Conservation (phyloP, 1,284 basidiomycete genomes). For the Thelephora terrestris region DNA sequence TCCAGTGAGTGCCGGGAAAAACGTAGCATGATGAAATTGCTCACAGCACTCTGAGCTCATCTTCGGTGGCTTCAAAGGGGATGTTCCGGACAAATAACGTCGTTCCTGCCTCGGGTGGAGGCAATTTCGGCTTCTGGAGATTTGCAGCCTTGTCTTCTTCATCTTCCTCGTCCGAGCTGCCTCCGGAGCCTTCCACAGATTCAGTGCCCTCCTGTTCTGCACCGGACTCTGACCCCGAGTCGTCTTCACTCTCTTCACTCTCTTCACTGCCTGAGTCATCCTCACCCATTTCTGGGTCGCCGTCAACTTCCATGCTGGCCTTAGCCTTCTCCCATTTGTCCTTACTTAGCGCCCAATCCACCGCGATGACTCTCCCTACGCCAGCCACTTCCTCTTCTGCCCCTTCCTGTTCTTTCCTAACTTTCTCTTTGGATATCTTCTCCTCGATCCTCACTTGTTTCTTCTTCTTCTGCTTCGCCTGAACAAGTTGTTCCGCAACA, state of each 20-base stretch:
- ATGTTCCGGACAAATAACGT: slow-evolving; percentile 95
- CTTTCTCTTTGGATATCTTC: slow-evolving; percentile 31
- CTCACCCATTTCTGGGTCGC: slow-evolving; percentile 26
- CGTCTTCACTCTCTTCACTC: slow-evolving; percentile 24
- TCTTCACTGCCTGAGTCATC: slow-evolving; percentile 23
- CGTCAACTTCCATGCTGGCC: slow-evolving; percentile 37
- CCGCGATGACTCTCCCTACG: slow-evolving; percentile 70
- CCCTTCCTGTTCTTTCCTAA: slow-evolving; percentile 23
- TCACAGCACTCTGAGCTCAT: slow-evolving; percentile 76
- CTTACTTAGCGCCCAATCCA: slow-evolving; percentile 96
- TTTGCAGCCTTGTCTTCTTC: slow-evolving; percentile 39
- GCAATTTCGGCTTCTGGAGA: slow-evolving; percentile 62
- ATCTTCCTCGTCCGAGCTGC: slow-evolving; percentile 26
- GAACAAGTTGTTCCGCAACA: slow-evolving; percentile 52
- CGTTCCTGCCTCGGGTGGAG: slow-evolving; percentile 74
- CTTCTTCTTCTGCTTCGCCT: slow-evolving; percentile 71
- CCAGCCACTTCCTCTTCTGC: slow-evolving; percentile 27
- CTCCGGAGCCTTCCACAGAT: slow-evolving; percentile 19
- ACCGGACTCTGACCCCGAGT: slow-evolving; percentile 10
- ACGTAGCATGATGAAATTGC: slow-evolving; percentile 19
- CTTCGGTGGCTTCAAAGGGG: slow-evolving; percentile 86
- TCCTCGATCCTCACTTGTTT: slow-evolving; percentile 51
- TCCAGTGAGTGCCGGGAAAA: slow-evolving; percentile 2
- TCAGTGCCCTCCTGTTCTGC: slow-evolving; percentile 12
- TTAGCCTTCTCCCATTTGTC: slow-evolving; percentile 83